Percentiles rank a stretch among this genome's conserved stretches.
Conservation (phyloP, 352 stramenopile genomes). For the Plasmopara viticola region DNA sequence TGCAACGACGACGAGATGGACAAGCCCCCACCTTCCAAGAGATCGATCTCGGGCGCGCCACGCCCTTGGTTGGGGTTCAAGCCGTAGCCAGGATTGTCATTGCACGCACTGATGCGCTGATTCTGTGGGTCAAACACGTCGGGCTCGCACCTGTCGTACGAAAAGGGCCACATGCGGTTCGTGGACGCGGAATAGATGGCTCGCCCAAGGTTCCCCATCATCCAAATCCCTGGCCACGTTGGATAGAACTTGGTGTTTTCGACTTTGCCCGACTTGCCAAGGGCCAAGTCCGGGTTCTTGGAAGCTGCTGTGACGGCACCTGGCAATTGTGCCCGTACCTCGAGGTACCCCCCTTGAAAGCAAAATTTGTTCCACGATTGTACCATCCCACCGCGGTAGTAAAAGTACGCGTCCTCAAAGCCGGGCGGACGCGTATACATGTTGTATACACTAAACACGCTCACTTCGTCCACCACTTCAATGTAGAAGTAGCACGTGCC, state of each 20-base stretch:
- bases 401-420: conserved; percentile 42
- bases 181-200: conserved; percentile 92
- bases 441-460: conserved; percentile 48
- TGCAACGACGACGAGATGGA: conserved; percentile 89
- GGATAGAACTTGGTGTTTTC: conserved; percentile 47
- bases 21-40: conserved; percentile 84
- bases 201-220: conserved; percentile 93
- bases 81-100: conserved; percentile 85
- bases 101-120: conserved; percentile 85
- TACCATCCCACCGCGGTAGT: conserved; percentile 69
- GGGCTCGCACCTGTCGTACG: conserved; percentile 87
- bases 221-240: conserved; percentile 94
- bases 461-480: conserved; percentile 31
- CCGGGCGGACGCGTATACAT: conserved; percentile 40
- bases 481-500: conserved; percentile 49
- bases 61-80: conserved; percentile 79
- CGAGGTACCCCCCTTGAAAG: conserved; percentile 91
- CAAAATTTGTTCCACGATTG: conserved; percentile 93
- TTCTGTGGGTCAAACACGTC: conserved; percentile 43
- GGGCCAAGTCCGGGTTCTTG: conserved; percentile 37
- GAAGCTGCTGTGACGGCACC: conserved; percentile 47
- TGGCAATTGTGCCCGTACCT: conserved; percentile 87
- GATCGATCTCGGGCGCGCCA: conserved; percentile 92
- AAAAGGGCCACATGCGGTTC: conserved; percentile 95
- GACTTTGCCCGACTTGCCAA: conserved; percentile 43